A percentile compares a stretch with the other conserved stretches of the same genome.
Conservation (phyloP, 768 basidiomycete genomes). For the Dendrothele bispora region DNA sequence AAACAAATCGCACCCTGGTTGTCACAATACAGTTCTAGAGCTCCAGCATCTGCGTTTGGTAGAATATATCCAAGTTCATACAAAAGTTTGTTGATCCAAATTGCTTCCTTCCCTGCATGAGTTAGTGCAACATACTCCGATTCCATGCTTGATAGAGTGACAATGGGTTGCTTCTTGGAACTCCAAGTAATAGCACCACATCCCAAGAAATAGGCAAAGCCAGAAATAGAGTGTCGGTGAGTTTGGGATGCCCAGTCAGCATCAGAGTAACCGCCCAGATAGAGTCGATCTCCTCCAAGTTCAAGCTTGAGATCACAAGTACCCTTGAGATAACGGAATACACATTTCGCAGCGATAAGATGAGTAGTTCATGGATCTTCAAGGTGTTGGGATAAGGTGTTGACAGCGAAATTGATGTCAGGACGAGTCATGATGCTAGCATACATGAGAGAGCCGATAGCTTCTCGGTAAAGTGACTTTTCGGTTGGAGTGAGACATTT, state of each 20-base stretch:
- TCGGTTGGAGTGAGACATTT: not conserved
- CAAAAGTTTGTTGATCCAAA: slow-evolving; percentile 12
- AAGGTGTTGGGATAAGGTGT: slow-evolving; percentile 12
- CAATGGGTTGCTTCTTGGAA: slow-evolving; percentile 29
- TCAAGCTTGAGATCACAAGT: slow-evolving; percentile 10
- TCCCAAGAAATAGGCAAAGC: slow-evolving; percentile 28
- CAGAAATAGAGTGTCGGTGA: slow-evolving; percentile 28
- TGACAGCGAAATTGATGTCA: slow-evolving; percentile 14
- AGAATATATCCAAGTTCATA: slow-evolving; percentile 6
- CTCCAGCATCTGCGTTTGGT: not conserved
- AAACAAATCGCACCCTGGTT: slow-evolving; percentile 21
- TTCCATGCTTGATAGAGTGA: slow-evolving; percentile 34
- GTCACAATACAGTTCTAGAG: slow-evolving; percentile 17
- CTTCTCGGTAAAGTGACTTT: slow-evolving; percentile 11
- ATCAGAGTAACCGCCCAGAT: slow-evolving; percentile 11
- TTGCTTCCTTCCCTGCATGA: slow-evolving; percentile 23
- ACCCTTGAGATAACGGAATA: slow-evolving; percentile 18
- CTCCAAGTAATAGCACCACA: slow-evolving; percentile 30
- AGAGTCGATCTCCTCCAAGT: slow-evolving; percentile 2
- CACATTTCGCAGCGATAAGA: slow-evolving; percentile 7
- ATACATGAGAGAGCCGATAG: slow-evolving; percentile 15
- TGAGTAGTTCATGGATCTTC: slow-evolving; percentile 12
- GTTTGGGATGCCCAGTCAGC: slow-evolving; percentile 13
- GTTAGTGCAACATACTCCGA: slow-evolving; percentile 34
- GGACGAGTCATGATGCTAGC: slow-evolving; percentile 9